Base-by-base conservation (phyloP, 2,329 filamentous ascomycete genomes). In the Fusarium luffae region DNA sequence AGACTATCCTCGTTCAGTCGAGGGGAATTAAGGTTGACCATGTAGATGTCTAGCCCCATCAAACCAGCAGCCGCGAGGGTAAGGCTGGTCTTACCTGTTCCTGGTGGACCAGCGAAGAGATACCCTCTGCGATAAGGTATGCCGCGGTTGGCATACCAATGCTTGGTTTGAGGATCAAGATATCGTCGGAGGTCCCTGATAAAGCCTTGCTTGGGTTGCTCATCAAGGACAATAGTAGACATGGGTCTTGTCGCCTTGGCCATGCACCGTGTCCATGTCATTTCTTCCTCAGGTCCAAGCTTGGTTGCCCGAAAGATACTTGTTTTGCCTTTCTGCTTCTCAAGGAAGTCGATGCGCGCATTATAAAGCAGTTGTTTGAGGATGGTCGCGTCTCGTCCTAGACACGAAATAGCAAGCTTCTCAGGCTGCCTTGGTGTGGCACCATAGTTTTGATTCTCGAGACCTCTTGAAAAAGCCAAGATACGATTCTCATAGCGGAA, bases 51-150 rank as follows among this genome's bases (percentile, higher is more conserved):
- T 5, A 70, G 52, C 2, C 67, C 67, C 66, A 70, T 70, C 2
- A 66, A 10, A 1, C 60, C 63, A 27, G 66, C 69, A 12, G 66
- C 57, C 1, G 69, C 69, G 27, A 72, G 57, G 5, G 69, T 59
- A 40, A 68, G 40, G 23, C 68, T 71, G 4, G 58, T 72, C 42
- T 72, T 71, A 14, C 70, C 70, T 3, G 70, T 72, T 1, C 70
- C 70, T 2, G 70, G 70, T 6, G 70, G 67, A 2, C 70, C 69
- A 16, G 65, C 63, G 41, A 72, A 66, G 32, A 72, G 67, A 37
- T 72, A 72, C 4, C 70, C 70, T 3, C 70, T 40, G 18, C 70
- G 67, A n/a, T 71, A 71, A 4, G 70, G 70, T 12, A 72, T 72
- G 7, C 70, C 67, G 14, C 70, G 44, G 3, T 47, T 60, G 4